Evolutionary conservation across 2,329 filamentous ascomycete species (phyloP), one percentile per base, ranked within the genome.

Genomic region (Microdochium trichocladiopsis): DNA sequence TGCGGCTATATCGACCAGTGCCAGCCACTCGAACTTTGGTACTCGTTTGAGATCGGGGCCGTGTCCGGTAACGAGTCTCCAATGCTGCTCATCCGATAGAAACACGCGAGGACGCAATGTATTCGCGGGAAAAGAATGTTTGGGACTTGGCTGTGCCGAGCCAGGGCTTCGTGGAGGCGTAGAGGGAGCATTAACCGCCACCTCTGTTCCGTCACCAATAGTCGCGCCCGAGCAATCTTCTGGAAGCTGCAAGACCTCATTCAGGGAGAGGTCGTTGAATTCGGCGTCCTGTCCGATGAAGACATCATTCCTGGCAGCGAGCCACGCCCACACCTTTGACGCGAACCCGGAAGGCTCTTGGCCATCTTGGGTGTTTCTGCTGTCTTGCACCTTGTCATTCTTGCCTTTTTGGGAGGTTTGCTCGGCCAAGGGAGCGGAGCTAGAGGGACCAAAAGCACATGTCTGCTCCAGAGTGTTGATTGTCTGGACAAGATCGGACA

Each of bases 31-130:
- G 11, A 79, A 78, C 11, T 72, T 71, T 2, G 81, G 80, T 3
- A 84, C 68, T 52, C 77, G 75, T 60, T 82, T 82, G 60, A 77
- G 72, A 61, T 86, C 81, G 10, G 79, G 70, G 6, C 74, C 73
- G 62, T 86, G 82, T 12, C 81, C 81, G 22, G 81, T 76, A 48
- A 86, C 67, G 2, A 75, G 75, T 60, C 78, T 74, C 82, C 82
- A 86, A 62, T 82, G 74, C 3, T 76, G 75, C 48, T 78, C 74
- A 56, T 82, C 75, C 0, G 77, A 75, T 14, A 79, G 74, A 52
- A 73, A 74, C 2, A 84, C 57, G n/a, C 59, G 61, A 22, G 63
- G 63, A 48, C 28, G n/a, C 49, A 49, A 12, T 31, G 51, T 48
- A n/a, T 25, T 25, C 16, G 6, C 18, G 4, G 6, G 41, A 45